A percentile compares a stretch with the other conserved stretches of the same genome.
These are phyloP conservation scores for Taiozyma sp. DNA, from an alignment of 1,139 yeast species.

Conservation along the genomic window DNA sequence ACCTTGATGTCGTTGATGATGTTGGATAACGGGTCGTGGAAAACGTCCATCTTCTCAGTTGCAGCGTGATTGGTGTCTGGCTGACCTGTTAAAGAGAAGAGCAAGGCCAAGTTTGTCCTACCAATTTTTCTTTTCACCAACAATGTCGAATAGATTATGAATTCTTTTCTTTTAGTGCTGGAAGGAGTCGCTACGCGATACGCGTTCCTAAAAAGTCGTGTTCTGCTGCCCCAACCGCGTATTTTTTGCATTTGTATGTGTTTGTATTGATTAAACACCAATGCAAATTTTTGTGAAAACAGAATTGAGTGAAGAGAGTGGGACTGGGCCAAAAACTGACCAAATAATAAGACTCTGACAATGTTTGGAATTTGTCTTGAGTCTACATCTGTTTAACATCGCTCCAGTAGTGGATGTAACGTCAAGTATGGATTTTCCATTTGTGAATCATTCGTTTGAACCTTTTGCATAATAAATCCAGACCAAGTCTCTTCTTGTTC, in stretches of 20 bases:
- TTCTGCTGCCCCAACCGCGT: neutral
- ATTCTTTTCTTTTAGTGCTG: neutral
- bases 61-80: neutral
- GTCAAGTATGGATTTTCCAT: too few relatives aligned
- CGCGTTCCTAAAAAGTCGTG: neutral
- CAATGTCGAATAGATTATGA: too few relatives aligned
- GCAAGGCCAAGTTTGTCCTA: neutral
- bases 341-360: too few relatives aligned
- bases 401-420: too few relatives aligned
- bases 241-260: neutral
- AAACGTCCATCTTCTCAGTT: neutral
- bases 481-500: too few relatives aligned
- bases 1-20: constrained; percentile 3
- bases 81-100: neutral
- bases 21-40: constrained; percentile 3
- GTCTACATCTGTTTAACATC: too few relatives aligned
- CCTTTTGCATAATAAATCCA: too few relatives aligned
- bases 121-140: neutral
- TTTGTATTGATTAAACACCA: too few relatives aligned
- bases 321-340: too few relatives aligned
- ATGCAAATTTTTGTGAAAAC: too few relatives aligned
- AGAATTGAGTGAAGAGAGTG: neutral
- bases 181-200: neutral
- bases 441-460: too few relatives aligned
- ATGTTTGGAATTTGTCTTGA: too few relatives aligned